Percentiles rank a stretch among this genome's conserved stretches.
Evolutionary conservation across 306 rosid genomes (phyloP).

Genomic region (Hylodesmum podocarpum): DNA sequence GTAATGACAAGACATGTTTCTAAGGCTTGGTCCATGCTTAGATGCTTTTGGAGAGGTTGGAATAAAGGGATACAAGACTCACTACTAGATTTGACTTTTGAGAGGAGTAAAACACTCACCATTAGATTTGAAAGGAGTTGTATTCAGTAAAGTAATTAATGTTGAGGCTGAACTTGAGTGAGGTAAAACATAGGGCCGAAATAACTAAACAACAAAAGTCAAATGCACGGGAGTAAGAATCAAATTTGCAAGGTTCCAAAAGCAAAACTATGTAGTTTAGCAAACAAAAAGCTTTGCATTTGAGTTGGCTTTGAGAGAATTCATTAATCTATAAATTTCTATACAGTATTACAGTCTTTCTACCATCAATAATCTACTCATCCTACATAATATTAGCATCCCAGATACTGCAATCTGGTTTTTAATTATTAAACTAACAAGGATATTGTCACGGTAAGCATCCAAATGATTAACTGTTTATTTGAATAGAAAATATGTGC

Average conservation of each 20-base stretch:
- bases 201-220: background rate
- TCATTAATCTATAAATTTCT: background rate
- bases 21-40: background rate
- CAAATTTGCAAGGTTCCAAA: background rate
- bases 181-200: background rate
- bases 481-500: background rate
- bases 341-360: background rate
- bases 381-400: background rate
- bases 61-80: background rate
- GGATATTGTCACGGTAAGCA: background rate
- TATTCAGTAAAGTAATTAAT: background rate
- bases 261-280: background rate
- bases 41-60: background rate
- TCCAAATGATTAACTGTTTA: background rate
- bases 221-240: background rate
- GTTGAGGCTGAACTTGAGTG: background rate
- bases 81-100: background rate
- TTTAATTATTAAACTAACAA: background rate
- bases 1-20: background rate
- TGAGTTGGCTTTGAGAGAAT: background rate
- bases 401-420: background rate
- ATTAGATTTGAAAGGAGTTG: background rate
- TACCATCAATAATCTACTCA: background rate
- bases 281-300: background rate
- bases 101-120: slow-evolving; percentile 1